A percentile compares a stretch with the other conserved stretches of the same genome.
Conservation (phyloP, 1,139 yeast genomes). For the Scheffersomyces insectosa region DNA sequence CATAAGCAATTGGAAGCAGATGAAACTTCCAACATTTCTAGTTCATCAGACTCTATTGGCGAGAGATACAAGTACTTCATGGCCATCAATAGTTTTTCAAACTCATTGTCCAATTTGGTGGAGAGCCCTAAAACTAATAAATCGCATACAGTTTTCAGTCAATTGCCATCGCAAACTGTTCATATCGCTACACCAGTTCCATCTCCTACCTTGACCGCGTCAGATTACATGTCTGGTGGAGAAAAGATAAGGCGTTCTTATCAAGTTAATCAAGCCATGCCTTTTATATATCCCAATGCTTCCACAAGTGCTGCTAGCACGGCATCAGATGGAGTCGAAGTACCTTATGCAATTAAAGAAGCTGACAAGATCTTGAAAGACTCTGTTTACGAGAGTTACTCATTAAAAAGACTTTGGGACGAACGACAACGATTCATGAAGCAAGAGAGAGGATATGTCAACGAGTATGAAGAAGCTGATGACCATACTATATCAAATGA, state of each 20-base stretch:
- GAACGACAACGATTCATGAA: conserved; percentile 70
- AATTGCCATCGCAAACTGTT: conserved; percentile 61
- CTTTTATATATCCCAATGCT: conserved; percentile 67
- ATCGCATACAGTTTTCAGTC: conserved; percentile 53
- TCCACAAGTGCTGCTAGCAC: conserved; percentile 11
- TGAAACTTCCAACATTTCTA: not conserved
- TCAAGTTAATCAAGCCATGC: conserved; percentile 78
- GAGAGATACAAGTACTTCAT: conserved; percentile 34
- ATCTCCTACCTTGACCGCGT: conserved; percentile 74
- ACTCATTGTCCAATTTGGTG: conserved; percentile 57
- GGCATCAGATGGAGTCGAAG: conserved; percentile 22
- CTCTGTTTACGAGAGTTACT: conserved; percentile 65
- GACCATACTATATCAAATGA: conserved; percentile 14
- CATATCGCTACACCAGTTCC: conserved; percentile 91
- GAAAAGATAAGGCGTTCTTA: conserved; percentile 71
- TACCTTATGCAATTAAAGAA: conserved; percentile 78
- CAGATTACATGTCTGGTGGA: conserved; percentile 55
- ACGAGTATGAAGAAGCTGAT: conserved; percentile 18
- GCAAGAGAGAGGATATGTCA: conserved; percentile 71
- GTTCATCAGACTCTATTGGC: conserved; percentile 12
- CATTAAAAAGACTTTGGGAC: conserved; percentile 67
- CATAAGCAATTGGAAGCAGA: conserved; percentile 7
- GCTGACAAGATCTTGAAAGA: conserved; percentile 63
- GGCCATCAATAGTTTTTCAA: conserved; percentile 46
- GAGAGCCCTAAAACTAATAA: conserved; percentile 60